phyloP scores from a whole-genome alignment of 2,329 filamentous ascomycete species.

The Fusarium sp. region DNA sequence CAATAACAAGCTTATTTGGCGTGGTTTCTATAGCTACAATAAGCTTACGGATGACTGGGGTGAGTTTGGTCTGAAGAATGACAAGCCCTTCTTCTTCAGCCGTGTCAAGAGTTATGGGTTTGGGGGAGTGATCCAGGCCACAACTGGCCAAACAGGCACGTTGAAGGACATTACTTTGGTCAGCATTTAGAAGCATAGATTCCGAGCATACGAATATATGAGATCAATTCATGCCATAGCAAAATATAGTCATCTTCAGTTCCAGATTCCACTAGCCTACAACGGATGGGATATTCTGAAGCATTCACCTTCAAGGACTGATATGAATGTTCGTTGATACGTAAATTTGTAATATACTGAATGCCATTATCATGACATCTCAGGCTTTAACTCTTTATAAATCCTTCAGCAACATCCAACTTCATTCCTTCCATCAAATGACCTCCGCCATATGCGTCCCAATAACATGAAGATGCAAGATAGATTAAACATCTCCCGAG shows the following conservation, averaged over 20 bases:
- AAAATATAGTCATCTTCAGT: neutral
- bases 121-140: constrained; percentile 52
- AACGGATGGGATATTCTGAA: neutral
- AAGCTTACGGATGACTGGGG: constrained; percentile 90
- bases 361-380: constrained; percentile 11
- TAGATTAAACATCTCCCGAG: constrained; percentile 4
- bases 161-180: neutral
- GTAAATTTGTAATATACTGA: constrained; percentile 21
- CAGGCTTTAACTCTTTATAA: constrained; percentile 9
- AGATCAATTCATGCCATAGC: neutral
- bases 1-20: constrained; percentile 92
- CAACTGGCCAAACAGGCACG: neutral
- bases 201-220: neutral
- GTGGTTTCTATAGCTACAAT: constrained; percentile 92
- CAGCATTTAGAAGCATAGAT: neutral
- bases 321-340: constrained; percentile 8
- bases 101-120: constrained; percentile 72
- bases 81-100: constrained; percentile 76
- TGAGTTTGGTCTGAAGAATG: constrained; percentile 76
- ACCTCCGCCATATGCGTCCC: neutral
- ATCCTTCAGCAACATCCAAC: constrained; percentile 11
- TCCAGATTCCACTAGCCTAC: fast-evolving
- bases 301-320: neutral
- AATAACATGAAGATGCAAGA: constrained; percentile 13
- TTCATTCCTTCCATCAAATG: constrained; percentile 8